Base-by-base conservation (phyloP, 192 early-diverging fungal genomes). In the Backusella tuberculispora region DNA sequence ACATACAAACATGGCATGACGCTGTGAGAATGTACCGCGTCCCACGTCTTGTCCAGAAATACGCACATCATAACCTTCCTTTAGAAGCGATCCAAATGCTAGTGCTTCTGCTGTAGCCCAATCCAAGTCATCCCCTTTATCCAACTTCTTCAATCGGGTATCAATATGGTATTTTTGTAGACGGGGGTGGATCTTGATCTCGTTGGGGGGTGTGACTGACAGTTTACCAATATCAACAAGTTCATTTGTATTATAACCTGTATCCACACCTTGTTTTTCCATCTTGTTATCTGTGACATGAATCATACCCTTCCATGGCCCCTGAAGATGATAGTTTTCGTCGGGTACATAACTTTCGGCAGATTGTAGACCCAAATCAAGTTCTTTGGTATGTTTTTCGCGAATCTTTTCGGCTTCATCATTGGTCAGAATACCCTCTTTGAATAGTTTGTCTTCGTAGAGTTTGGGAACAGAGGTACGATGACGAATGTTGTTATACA, bases 31-130 rank as follows among this genome's bases (percentile, higher is more conserved):
- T 1, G 97, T 99, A 26, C 97, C 97, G 46, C 97, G 93, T 1
- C 97, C 97, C 19, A 99, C 97, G 81, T 99, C 97, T 69, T 99
- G 97, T 1, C 97, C 97, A 69, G 93, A 97, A 47, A 99, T 94
- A 60, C 97, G 91, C 19, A 98, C 95, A 85, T 92, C 89, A 76
- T 90, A 90, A 1, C 94, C 93, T 75, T 99, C 94, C 34, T 89
- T 77, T 14, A 99, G 83, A 41, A 99, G 80, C 0, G 91, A 91
- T 6, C 96, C 97, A 83, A 97, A 94, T 0, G 96, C 96, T 46
- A 99, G 81, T 0, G 92, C 92, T 80, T 99, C 97, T 3, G 92
- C 95, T 0, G 96, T 98, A 10, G 96, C 96, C 97, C 97, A 99
- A 79, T 99, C 97, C 10, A 99, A 81, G 5, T 81, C 79, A 24